Percentiles rank a stretch among this genome's conserved stretches.
Evolutionary conservation across 2,329 filamentous ascomycete species (phyloP).

Genomic region (Hymenoscyphus repandus): DNA sequence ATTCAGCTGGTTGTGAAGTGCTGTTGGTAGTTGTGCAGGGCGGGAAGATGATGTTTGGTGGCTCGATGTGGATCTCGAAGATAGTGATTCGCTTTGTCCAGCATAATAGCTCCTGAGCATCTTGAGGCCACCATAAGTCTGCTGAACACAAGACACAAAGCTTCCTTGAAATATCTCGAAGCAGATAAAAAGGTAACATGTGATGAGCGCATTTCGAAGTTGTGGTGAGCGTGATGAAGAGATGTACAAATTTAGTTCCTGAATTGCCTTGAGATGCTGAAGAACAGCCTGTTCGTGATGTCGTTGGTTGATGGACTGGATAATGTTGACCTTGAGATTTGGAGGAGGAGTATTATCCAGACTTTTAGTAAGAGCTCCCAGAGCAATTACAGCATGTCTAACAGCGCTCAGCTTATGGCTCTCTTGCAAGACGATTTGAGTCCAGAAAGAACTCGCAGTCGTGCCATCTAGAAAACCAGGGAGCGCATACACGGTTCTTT

Average conservation of each 20-base stretch:
- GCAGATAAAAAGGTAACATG: constrained; percentile 28
- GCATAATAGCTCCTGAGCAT: constrained; percentile 42
- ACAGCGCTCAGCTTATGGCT: constrained; percentile 56
- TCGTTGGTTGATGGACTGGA: constrained; percentile 37
- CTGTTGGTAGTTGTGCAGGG: constrained; percentile 8
- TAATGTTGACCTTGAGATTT: constrained; percentile 30
- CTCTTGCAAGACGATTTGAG: constrained; percentile 53
- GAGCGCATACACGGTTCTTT: constrained; percentile 55
- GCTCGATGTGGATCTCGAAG: constrained; percentile 13
- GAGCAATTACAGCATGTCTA: constrained; percentile 60
- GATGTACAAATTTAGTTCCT: constrained; percentile 42
- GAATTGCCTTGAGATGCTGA: constrained; percentile 53
- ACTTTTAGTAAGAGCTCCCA: constrained; percentile 62
- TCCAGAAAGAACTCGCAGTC: constrained; percentile 49
- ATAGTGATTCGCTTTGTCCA: constrained; percentile 10
- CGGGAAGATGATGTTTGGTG: not conserved
- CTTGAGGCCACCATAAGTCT: constrained; percentile 54
- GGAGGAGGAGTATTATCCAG: constrained; percentile 38
- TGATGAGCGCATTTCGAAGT: constrained; percentile 33
- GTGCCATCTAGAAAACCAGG: constrained; percentile 59
- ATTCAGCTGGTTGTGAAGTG: constrained; percentile 16
- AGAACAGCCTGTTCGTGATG: constrained; percentile 57
- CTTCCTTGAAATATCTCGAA: constrained; percentile 36
- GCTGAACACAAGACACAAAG: constrained; percentile 53
- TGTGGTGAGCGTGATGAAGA: constrained; percentile 39